Evolutionary conservation across 2,329 filamentous ascomycete genomes (phyloP).

Genomic region (Alternaria sp.): DNA sequence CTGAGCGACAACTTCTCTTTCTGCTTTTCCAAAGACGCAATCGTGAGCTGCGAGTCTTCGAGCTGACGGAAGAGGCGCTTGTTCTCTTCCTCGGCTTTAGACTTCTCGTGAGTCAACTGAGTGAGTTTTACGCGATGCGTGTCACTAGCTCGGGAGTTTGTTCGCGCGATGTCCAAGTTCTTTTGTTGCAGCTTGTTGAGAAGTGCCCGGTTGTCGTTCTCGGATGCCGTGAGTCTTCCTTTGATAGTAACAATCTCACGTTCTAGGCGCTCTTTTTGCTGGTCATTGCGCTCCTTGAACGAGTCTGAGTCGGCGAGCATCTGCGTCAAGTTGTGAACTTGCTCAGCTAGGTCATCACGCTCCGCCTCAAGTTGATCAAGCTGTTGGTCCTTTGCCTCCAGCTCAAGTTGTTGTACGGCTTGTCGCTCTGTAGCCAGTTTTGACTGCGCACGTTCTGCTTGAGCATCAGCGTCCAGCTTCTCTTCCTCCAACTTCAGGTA

Average conservation of each 20-base stretch:
- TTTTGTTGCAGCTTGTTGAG: constrained; percentile 98
- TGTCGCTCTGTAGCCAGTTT: constrained; percentile 82
- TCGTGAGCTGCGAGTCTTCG: constrained; percentile 81
- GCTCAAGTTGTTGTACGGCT: constrained; percentile 76
- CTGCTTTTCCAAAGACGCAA: constrained; percentile 89
- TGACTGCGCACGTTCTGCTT: constrained; percentile 80
- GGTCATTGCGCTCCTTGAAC: constrained; percentile 88
- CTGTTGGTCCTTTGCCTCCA: constrained; percentile 79
- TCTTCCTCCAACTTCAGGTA: constrained; percentile 88
- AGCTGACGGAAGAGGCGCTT: constrained; percentile 82
- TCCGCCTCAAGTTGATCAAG: constrained; percentile 83
- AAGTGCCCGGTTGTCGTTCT: constrained; percentile 95
- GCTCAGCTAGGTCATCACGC: constrained; percentile 75
- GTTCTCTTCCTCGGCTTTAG: constrained; percentile 82
- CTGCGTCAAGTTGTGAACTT: constrained; percentile 86
- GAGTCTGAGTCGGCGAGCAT: constrained; percentile 88
- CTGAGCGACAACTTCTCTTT: constrained; percentile 89
- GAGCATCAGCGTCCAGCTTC: constrained; percentile 80
- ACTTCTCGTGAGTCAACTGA: constrained; percentile 82
- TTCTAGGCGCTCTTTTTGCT: constrained; percentile 92
- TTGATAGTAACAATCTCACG: constrained; percentile 90
- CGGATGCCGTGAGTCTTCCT: constrained; percentile 86
- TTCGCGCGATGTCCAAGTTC: constrained; percentile 92
- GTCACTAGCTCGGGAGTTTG: constrained; percentile 84
- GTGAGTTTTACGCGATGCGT: constrained; percentile 79